A percentile compares a stretch with the other conserved stretches of the same genome.
phyloP scores from a whole-genome alignment of 345 rosid species.

The Lepidium sativum region DNA sequence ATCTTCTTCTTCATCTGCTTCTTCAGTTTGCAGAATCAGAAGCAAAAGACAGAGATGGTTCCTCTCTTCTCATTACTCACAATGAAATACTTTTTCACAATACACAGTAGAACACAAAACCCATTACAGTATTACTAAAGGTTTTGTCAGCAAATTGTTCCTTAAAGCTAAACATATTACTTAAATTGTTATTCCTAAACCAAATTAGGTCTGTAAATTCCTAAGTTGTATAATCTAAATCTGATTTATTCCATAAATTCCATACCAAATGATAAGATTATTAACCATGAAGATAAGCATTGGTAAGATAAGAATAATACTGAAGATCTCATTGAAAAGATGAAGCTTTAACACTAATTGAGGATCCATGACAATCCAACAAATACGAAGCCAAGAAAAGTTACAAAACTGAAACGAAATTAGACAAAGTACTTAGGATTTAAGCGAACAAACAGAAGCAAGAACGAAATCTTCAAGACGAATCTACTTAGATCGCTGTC shows the following conservation, averaged over 20 bases:
- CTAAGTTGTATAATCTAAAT: background rate
- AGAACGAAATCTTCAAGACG: background rate
- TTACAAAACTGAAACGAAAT: background rate
- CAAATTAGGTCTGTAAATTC: background rate
- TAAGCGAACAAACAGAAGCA: background rate
- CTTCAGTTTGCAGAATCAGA: slow-evolving; percentile 48
- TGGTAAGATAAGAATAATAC: background rate
- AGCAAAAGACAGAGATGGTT: slow-evolving; percentile 90
- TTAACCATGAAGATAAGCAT: background rate
- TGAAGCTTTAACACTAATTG: background rate
- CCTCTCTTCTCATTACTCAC: slow-evolving; percentile 39
- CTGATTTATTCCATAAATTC: background rate
- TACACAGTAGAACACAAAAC: background rate
- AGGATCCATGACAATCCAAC: slow-evolving; percentile 18
- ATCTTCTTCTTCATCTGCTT: slow-evolving; percentile 34
- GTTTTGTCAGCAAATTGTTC: background rate
- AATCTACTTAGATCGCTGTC: slow-evolving; percentile 90
- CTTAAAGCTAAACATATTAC: too few species aligned
- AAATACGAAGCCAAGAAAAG: slow-evolving; percentile 1
- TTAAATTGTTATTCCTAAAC: background rate
- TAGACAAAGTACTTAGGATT: slow-evolving; percentile 9
- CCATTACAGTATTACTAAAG: background rate
- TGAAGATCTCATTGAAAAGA: background rate
- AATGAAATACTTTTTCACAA: background rate
- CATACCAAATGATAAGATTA: background rate